These are phyloP conservation scores for Karstenula rhodostoma DNA, from an alignment of 2,329 filamentous ascomycete genomes.

Conservation along the genomic window DNA sequence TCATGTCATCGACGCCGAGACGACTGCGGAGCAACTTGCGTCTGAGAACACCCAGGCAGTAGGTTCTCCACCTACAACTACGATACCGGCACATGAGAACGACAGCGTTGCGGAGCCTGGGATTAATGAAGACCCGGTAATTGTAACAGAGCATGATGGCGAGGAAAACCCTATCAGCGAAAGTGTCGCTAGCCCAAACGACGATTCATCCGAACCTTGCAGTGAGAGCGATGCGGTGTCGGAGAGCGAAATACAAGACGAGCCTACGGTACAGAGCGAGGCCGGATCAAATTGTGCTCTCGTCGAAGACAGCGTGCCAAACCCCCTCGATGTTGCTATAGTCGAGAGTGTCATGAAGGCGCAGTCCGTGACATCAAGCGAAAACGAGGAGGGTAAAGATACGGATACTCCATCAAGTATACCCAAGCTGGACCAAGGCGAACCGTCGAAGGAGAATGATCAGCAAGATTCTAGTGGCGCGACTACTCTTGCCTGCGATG, in stretches of 20 bases:
- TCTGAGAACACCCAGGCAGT: background rate
- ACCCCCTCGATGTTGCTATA: background rate
- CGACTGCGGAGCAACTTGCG: background rate
- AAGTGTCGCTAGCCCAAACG: background rate
- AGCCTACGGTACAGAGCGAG: slow-evolving; percentile 3
- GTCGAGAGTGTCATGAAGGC: background rate
- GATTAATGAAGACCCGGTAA: background rate
- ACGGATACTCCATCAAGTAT: background rate
- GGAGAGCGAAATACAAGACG: slow-evolving; percentile 4
- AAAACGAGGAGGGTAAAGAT: background rate
- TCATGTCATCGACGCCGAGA: background rate
- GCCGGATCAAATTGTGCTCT: background rate
- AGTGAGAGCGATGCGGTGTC: background rate
- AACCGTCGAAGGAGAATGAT: background rate
- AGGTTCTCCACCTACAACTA: background rate
- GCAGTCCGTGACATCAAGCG: background rate
- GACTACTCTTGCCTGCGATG: background rate
- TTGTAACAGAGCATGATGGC: background rate
- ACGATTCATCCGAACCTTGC: slow-evolving; percentile 7
- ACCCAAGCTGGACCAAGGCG: background rate
- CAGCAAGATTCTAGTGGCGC: background rate
- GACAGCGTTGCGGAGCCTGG: slow-evolving; percentile 1
- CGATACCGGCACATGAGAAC: background rate
- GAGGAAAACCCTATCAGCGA: background rate
- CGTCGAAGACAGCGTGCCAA: slow-evolving; percentile 10